A percentile compares a stretch with the other conserved stretches of the same genome.
Evolutionary conservation across 768 basidiomycete genomes (phyloP).

Genomic region (Trametopsis cervina): DNA sequence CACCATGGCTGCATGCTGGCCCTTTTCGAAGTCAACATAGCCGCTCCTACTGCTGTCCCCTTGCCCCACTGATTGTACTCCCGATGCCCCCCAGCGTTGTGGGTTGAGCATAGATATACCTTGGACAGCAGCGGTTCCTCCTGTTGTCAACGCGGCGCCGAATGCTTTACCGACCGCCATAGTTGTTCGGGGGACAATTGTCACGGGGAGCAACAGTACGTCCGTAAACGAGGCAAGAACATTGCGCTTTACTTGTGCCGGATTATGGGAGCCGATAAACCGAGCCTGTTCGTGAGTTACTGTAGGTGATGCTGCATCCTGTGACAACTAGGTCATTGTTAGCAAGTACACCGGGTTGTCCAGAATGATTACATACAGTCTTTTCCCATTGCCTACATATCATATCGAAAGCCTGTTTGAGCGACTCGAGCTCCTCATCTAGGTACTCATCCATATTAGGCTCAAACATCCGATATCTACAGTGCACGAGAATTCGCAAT

Average conservation of each 20-base stretch:
- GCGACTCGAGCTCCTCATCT: slow-evolving; percentile 83
- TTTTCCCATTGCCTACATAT: slow-evolving; percentile 80
- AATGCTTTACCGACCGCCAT: slow-evolving; percentile 40
- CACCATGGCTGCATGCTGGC: slow-evolving; percentile 29
- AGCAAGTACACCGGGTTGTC: not conserved
- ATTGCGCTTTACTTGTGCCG: slow-evolving; percentile 86
- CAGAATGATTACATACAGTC: slow-evolving; percentile 37
- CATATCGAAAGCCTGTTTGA: slow-evolving; percentile 65
- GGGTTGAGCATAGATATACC: slow-evolving; percentile 90
- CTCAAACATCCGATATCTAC: slow-evolving; percentile 92
- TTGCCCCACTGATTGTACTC: slow-evolving; percentile 9
- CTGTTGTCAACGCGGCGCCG: slow-evolving; percentile 61
- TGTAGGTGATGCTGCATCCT: slow-evolving; percentile 17
- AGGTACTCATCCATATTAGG: slow-evolving; percentile 97
- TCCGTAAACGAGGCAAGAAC: slow-evolving; percentile 90
- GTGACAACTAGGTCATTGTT: slow-evolving; percentile 15
- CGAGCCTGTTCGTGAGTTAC: slow-evolving; percentile 33
- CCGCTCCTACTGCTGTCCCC: slow-evolving; percentile 15
- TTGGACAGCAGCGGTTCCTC: slow-evolving; percentile 70
- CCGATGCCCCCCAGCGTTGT: slow-evolving; percentile 65
- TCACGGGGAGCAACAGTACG: slow-evolving; percentile 86
- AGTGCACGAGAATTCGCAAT: not conserved
- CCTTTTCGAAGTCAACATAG: slow-evolving; percentile 30
- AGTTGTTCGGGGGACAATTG: slow-evolving; percentile 81
- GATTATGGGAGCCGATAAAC: slow-evolving; percentile 82